Base-by-base conservation (phyloP, 2,329 filamentous ascomycete genomes). In the Aureobasidium musti region DNA sequence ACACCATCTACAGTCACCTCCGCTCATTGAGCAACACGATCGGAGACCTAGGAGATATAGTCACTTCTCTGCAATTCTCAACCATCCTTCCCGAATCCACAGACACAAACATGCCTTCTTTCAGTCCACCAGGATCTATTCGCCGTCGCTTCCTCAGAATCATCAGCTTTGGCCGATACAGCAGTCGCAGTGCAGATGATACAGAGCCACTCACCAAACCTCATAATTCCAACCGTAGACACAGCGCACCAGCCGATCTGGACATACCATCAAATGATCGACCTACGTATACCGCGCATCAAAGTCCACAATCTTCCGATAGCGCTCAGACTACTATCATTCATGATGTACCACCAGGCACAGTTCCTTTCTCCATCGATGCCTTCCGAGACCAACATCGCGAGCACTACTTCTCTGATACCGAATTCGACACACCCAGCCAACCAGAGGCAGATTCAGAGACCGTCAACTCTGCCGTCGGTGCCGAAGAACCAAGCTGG, bases 101-200 rank as follows among this genome's bases (percentile, higher is more conserved):
- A n/a, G 11, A 47, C 33, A 3, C 45, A 26, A 63, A 11, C 59
- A 63, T 63, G 59, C 43, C 45, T 49, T 63, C 59, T 13, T 52
- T 26, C n/a, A 30, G 17, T 5, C 21, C 30, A 26, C 45, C 59
- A 41, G 57, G 57, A 30, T 47, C 57, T 23, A 49, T 61, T 26
- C 57, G 57, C n/a, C 57, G 35, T 17, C 59, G 47, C 23, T n/a
- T 63, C 1, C 21, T 63, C 19, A n/a, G 59, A 14, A 63, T 63
- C 21, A 28, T 63, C 14, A 63, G 59, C 30, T 52, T 63, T 21
- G 59, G 59, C 2, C 45, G 59, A 21, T 50, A 50, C 43, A 50
- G 26, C 7, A 37, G 21, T 33, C 45, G 23, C 45, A 63, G 59
- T 11, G 59, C 43, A 52, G 59, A 63, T 5, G 45, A 52, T n/a